Evolutionary conservation across 129 eudicot genomes (phyloP).

Genomic region (Apium graveolens): DNA sequence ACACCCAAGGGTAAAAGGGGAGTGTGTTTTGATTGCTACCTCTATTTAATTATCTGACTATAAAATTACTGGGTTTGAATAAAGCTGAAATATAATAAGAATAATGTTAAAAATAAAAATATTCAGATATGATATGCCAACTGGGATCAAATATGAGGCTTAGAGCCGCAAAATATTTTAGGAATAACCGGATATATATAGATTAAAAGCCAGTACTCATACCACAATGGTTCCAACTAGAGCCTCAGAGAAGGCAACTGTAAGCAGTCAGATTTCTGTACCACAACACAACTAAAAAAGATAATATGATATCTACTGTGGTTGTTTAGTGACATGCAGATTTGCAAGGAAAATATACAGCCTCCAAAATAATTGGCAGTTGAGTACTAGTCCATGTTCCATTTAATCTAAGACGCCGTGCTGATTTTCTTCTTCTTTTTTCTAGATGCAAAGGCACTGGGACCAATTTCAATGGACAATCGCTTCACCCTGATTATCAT

Average conservation of each 20-base stretch:
- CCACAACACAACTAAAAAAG: not conserved
- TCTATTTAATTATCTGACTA: no score
- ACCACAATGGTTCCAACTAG: not conserved
- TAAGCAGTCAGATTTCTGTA: not conserved
- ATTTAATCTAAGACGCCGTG: conserved; percentile 17
- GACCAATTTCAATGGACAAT: conserved; percentile 82
- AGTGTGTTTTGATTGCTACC: no score
- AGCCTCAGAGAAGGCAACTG: not conserved
- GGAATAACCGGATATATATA: not conserved
- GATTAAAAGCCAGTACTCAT: not conserved
- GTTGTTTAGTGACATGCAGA: not conserved
- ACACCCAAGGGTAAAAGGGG: no score
- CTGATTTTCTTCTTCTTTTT: conserved; percentile 66
- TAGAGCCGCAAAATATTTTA: no score
- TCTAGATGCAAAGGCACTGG: conserved; percentile 49
- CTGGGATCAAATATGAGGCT: not conserved
- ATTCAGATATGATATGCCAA: not conserved
- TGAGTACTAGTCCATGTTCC: not conserved
- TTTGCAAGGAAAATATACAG: not conserved
- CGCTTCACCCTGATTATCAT: conserved; percentile 55
- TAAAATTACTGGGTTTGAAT: no score
- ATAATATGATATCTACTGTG: not conserved
- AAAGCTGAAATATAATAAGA: no score
- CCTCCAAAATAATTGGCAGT: not conserved
- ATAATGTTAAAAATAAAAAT: no score